A percentile compares a stretch with the other conserved stretches of the same genome.
phyloP scores from a whole-genome alignment of 768 basidiomycete species.

The Lactifluus rugatus region DNA sequence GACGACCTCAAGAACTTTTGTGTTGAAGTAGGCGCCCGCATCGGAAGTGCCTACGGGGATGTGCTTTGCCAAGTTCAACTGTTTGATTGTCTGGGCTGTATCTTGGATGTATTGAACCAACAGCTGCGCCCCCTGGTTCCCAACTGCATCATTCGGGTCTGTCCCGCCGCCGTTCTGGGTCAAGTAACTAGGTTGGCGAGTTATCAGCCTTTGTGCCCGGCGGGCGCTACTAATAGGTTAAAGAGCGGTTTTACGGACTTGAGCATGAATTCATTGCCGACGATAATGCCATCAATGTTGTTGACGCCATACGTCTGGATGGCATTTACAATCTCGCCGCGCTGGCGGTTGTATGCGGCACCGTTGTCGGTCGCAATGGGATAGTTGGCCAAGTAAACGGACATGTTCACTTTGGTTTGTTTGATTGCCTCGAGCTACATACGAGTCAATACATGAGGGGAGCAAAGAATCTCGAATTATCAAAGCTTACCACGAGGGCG shows the following conservation, averaged over 20 bases:
- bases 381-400: conserved; percentile 70
- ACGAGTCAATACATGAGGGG: not conserved
- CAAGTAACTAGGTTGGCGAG: conserved; percentile 40
- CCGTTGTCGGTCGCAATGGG: conserved; percentile 50
- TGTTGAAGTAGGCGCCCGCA: conserved; percentile 81
- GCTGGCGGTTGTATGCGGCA: conserved; percentile 66
- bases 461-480: not conserved
- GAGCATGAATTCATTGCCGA: conserved; percentile 88
- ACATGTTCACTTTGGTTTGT: conserved; percentile 81
- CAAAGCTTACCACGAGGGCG: conserved; percentile 50
- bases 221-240: not conserved
- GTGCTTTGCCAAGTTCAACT: conserved; percentile 46
- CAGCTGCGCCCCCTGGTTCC: conserved; percentile 50
- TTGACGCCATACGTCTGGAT: conserved; percentile 69
- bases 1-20: conserved; percentile 45
- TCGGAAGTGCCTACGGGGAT: conserved; percentile 75
- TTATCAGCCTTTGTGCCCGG: not conserved
- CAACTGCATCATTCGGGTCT: conserved; percentile 49
- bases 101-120: conserved; percentile 60
- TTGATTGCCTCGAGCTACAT: conserved; percentile 74
- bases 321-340: conserved; percentile 51
- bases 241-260: conserved; percentile 38
- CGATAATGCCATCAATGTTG: conserved; percentile 72
- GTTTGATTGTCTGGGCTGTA: conserved; percentile 45
- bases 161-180: conserved; percentile 33